Conservation (phyloP, 495 filamentous ascomycete species). For the Neurospora sp. region DNA sequence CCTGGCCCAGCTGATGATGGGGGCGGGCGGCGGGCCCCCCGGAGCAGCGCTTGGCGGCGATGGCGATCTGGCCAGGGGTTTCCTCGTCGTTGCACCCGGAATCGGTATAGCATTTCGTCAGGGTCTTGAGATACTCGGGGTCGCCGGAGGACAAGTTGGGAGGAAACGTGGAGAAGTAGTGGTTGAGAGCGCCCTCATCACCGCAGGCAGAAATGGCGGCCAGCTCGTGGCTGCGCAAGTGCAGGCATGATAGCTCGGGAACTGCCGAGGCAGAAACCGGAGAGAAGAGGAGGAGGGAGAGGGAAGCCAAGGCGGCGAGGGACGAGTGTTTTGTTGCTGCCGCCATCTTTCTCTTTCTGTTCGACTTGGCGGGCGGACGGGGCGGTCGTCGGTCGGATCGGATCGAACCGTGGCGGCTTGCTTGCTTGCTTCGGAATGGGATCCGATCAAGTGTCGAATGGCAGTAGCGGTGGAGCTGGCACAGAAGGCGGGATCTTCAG, state of each 20-base stretch:
- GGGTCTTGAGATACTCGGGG: constrained; percentile 11
- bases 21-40: constrained; percentile 12
- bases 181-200: constrained; percentile 21
- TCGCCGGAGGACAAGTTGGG: constrained; percentile 1
- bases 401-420: not conserved
- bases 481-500: not conserved
- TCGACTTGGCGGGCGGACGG: not conserved
- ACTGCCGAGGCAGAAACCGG: constrained; percentile 6
- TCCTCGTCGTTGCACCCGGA: constrained; percentile 31
- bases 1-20: constrained; percentile 8
- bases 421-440: not conserved
- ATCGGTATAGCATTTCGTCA: constrained; percentile 29
- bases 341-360: not conserved
- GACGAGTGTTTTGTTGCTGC: not conserved
- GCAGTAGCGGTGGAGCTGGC: not conserved
- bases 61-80: constrained; percentile 20
- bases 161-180: constrained; percentile 27
- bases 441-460: not conserved
- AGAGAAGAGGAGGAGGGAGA: constrained; percentile 5
- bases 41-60: constrained; percentile 12
- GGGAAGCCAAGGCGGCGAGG: constrained; percentile 7
- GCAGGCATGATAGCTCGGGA: constrained; percentile 21
- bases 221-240: constrained; percentile 18
- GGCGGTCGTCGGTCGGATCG: not conserved
- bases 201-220: constrained; percentile 27